Percentiles rank a stretch among this genome's conserved stretches.
These are phyloP conservation scores for Tetrapisispora pingtungensis DNA, from an alignment of 805 yeast species.

Conservation along the genomic window DNA sequence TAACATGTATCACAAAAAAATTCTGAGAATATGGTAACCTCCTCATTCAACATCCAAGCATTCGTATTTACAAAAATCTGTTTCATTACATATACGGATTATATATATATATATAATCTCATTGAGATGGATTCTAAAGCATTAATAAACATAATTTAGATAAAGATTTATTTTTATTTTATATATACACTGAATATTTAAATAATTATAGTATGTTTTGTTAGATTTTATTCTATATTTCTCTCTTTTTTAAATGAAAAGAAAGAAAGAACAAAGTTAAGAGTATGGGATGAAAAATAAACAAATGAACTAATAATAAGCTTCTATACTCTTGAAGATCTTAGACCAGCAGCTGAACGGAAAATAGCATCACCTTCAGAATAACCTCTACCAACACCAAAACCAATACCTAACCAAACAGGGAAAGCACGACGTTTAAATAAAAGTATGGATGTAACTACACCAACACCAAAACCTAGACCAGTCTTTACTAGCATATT, in stretches of 20 bases:
- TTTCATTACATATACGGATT: no score
- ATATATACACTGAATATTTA: constrained; percentile 2
- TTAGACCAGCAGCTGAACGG: constrained; percentile 70
- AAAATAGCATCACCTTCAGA: constrained; percentile 97
- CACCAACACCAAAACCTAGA: constrained; percentile 94
- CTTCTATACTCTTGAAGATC: constrained; percentile 58
- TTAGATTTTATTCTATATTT: no score
- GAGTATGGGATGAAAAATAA: no score
- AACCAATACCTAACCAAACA: constrained; percentile 94
- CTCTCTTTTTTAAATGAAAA: no score
- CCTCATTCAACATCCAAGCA: no score
- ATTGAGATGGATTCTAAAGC: no score
- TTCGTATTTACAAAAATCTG: no score
- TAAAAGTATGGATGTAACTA: constrained; percentile 76
- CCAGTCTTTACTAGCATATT: constrained; percentile 92
- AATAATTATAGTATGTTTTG: no score
- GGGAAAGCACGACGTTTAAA: constrained; percentile 96
- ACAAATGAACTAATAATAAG: no score
- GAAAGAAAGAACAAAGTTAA: no score
- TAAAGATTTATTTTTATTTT: not conserved
- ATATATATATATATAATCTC: no score
- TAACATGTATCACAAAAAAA: constrained; percentile 2
- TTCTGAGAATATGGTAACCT: no score
- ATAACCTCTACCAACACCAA: constrained; percentile 96
- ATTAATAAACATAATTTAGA: not conserved